A percentile compares a stretch with the other conserved stretches of the same genome.
Conservation (phyloP, 2,329 filamentous ascomycete species). For the Stagonosporopsis cucurbitacearum region DNA sequence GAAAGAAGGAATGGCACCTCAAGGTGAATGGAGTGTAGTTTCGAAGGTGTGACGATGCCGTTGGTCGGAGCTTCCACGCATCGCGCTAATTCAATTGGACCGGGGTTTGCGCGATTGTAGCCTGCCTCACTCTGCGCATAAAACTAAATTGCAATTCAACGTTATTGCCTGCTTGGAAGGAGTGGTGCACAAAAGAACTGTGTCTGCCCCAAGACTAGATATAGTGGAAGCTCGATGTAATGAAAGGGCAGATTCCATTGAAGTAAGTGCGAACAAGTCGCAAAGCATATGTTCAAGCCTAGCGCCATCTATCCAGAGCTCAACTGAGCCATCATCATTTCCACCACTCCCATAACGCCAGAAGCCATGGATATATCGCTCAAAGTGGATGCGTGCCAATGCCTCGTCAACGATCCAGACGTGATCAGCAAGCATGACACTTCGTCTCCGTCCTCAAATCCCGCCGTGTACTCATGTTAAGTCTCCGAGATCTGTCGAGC, state of each 20-base stretch:
- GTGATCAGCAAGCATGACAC: not conserved
- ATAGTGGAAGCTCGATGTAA: not conserved
- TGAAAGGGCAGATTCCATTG: not conserved
- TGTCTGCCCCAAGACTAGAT: not conserved
- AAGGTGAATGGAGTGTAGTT: constrained; percentile 7
- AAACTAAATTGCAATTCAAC: not conserved
- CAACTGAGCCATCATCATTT: constrained; percentile 6
- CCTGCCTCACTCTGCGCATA: constrained; percentile 3
- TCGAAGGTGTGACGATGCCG: constrained; percentile 11
- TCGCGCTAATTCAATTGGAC: constrained; percentile 12
- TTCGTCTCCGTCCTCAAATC: not conserved
- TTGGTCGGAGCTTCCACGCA: constrained; percentile 17
- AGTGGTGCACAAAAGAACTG: not conserved
- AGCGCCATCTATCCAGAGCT: constrained; percentile 2
- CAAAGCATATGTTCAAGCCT: not conserved
- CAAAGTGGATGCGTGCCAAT: not conserved
- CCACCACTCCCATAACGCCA: constrained; percentile 17
- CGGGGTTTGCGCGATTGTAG: constrained; percentile 7
- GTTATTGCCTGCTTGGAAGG: not conserved
- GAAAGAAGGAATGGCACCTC: constrained; percentile 2
- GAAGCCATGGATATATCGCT: constrained; percentile 11
- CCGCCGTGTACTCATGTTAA: not conserved
- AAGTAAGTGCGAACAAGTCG: not conserved
- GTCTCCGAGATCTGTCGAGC: not conserved
- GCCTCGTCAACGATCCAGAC: not conserved